phyloP scores from a whole-genome alignment of 192 early-diverging fungal genomes.

The Entophlyctis helioformis region DNA sequence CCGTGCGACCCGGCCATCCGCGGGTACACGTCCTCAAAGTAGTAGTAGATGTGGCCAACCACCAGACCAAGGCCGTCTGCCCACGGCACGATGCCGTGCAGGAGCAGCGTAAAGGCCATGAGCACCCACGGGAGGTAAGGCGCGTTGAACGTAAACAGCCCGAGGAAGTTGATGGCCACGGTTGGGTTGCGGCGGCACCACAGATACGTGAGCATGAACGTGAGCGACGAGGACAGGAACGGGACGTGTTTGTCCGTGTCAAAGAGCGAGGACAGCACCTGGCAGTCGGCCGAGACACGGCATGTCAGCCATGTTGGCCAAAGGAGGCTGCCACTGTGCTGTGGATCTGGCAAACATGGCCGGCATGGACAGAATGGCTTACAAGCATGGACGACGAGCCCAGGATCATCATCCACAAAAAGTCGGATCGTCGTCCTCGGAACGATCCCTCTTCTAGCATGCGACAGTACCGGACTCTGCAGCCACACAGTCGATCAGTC shows the following conservation, averaged over 20 bases:
- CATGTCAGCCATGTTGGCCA: not conserved
- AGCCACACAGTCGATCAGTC: too few relatives aligned
- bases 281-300: conserved; percentile 7
- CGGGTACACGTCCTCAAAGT: conserved; percentile 91
- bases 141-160: conserved; percentile 82
- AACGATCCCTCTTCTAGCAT: conserved; percentile 94
- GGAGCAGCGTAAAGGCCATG: conserved; percentile 72
- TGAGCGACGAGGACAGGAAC: conserved; percentile 73
- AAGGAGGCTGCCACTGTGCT: not conserved
- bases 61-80: conserved; percentile 74
- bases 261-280: conserved; percentile 23
- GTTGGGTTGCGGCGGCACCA: conserved; percentile 96
- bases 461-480: conserved; percentile 69
- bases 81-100: conserved; percentile 64
- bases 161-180: conserved; percentile 77
- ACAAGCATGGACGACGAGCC: conserved; percentile 45
- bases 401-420: conserved; percentile 77
- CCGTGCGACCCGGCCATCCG: too few relatives aligned
- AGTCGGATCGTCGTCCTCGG: conserved; percentile 80
- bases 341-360: conserved; percentile 2
- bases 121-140: conserved; percentile 88
- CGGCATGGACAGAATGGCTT: conserved; percentile 5
- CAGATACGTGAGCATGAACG: conserved; percentile 82
- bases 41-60: conserved; percentile 92
- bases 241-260: conserved; percentile 33